Evolutionary conservation across 1,284 basidiomycete genomes (phyloP).

Genomic region (Rhodofomes roseus): DNA sequence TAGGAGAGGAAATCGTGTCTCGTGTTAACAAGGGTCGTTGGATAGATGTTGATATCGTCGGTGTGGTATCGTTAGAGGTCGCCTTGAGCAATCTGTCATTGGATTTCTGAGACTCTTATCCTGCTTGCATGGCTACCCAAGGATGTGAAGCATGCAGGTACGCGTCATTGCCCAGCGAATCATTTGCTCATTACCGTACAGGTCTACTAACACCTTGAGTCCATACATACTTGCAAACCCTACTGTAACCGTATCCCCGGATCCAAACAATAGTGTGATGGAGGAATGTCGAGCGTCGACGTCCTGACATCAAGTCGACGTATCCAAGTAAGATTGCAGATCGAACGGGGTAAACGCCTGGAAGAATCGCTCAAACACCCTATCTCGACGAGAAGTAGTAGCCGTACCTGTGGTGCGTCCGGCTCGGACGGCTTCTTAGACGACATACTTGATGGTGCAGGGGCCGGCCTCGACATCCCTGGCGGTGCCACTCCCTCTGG

Average conservation of each 20-base stretch:
- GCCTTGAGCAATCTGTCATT: constrained; percentile 1
- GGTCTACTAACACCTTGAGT: too few species aligned
- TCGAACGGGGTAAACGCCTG: constrained; percentile 36
- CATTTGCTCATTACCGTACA: too few species aligned
- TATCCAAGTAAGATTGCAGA: constrained; percentile 46
- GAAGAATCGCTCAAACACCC: background rate
- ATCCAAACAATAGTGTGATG: too few species aligned
- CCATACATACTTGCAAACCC: too few species aligned
- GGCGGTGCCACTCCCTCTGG: constrained; percentile 36
- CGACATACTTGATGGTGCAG: constrained; percentile 7
- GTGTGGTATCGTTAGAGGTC: constrained; percentile 19
- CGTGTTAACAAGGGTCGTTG: constrained; percentile 57
- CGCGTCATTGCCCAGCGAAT: too few species aligned
- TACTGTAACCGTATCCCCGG: background rate
- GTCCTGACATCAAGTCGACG: background rate
- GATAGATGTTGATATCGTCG: constrained; percentile 55
- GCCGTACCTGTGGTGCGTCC: constrained; percentile 4
- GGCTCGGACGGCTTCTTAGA: constrained; percentile 6
- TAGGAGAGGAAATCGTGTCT: constrained; percentile 36
- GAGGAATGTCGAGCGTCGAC: too few species aligned
- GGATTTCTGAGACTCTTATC: background rate
- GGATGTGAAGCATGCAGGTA: too few species aligned
- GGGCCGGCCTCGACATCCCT: background rate
- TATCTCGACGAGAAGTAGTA: background rate
- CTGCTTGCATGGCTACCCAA: background rate